A percentile compares a stretch with the other conserved stretches of the same genome.
phyloP scores from a whole-genome alignment of 2,329 filamentous ascomycete genomes.

The Rhinocladiella mackenziei region DNA sequence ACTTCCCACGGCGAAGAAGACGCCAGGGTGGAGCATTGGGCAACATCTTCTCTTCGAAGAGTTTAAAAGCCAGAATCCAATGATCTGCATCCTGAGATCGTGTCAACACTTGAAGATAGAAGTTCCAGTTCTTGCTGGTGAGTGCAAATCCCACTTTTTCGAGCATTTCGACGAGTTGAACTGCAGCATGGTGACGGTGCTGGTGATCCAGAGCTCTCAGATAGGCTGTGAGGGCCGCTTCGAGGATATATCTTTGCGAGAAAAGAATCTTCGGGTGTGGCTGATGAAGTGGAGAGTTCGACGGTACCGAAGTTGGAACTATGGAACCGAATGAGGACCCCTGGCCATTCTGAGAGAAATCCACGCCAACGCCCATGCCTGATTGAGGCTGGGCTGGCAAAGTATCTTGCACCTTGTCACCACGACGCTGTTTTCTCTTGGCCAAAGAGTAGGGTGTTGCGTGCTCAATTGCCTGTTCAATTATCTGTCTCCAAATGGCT shows the following conservation, averaged over 20 bases:
- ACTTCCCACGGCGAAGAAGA: slow-evolving; percentile 34
- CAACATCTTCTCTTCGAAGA: slow-evolving; percentile 77
- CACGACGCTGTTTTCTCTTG: background rate
- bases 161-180: slow-evolving; percentile 53
- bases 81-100: slow-evolving; percentile 55
- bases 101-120: slow-evolving; percentile 65
- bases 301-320: slow-evolving; percentile 1
- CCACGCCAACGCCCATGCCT: slow-evolving; percentile 1
- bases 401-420: background rate
- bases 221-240: slow-evolving; percentile 48
- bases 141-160: slow-evolving; percentile 65
- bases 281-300: slow-evolving; percentile 8
- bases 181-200: slow-evolving; percentile 52
- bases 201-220: slow-evolving; percentile 51
- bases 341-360: slow-evolving; percentile 1
- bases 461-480: slow-evolving; percentile 12
- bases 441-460: slow-evolving; percentile 5
- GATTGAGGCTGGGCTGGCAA: background rate
- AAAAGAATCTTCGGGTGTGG: slow-evolving; percentile 31
- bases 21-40: slow-evolving; percentile 72
- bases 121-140: slow-evolving; percentile 76
- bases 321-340: slow-evolving; percentile 16
- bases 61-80: slow-evolving; percentile 57
- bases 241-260: slow-evolving; percentile 48
- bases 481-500: slow-evolving; percentile 16